Base-by-base conservation (phyloP, 2,329 filamentous ascomycete species). In the Aspergillus calidoustus region DNA sequence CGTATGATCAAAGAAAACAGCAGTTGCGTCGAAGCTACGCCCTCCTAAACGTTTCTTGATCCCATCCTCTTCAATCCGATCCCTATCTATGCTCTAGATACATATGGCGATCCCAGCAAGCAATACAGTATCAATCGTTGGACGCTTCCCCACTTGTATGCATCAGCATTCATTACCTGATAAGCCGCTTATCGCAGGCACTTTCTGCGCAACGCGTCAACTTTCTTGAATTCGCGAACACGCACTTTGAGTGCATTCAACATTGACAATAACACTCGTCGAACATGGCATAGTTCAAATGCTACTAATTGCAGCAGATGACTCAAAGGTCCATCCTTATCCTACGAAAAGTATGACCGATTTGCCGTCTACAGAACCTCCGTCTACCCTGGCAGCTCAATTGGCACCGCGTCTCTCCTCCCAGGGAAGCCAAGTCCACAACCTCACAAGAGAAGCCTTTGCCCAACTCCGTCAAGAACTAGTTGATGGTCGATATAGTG, bases 301-400 rank as follows among this genome's bases (percentile, higher is more conserved):
- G 57, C 51, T 30, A 49, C 49, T 50, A 50, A 76, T 77, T 70
- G 68, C 71, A 62, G 64, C 63, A 62, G 61, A 70, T 61, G 66
- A 69, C 63, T 64, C 57, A 30, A 63, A 62, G 46, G 60, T 56
- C 59, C 59, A 57, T 61, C 54, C 52, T 59, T 52, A 57, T 63
- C 41, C 53, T 31, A 53, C 55, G 57, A 60, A 66, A 60, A 66
- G 54, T 52, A 67, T 71, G 61, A 66, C 62, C 50, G 50, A 58
- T 51, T 64, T 64, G 62, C 69, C 64, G 66, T 61, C 62, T 47
- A 60, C 66, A 57, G 76, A 77, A 62, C 72, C 76, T 34, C 90
- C 92, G 13, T 97, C 93, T 17, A 96, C 93, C 9, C 84, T 97
- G 71, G 92, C 93, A 56, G 92, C 92, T 13, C 91, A 96, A 76